Base-by-base conservation (phyloP, 2,329 filamentous ascomycete genomes). In the Hypoxylon sp. region DNA sequence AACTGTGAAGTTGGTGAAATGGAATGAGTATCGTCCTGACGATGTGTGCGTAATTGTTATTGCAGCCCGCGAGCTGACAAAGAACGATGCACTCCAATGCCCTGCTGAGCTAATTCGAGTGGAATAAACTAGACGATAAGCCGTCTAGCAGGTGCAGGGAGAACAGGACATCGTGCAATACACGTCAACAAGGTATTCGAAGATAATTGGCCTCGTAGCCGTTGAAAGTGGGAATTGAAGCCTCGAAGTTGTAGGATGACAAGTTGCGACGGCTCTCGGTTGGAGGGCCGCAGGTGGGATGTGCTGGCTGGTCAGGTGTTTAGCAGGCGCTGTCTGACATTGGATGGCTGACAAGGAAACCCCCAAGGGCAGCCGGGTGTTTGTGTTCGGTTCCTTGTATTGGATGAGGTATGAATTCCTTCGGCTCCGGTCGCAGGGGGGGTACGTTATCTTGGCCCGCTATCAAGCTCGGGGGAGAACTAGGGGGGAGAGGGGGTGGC, bases 101-200 rank as follows among this genome's bases (percentile, higher is more conserved):
- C 66, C 72, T 71, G 69, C 64, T 46, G 45, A 30, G 54, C 49
- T 49, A 66, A 64, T 64, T 62, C 36, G 46, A 52, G 61, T 24
- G 54, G 65, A 65, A 67, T 64, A 51, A 65, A 69, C 70, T 68
- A 74, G 73, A 73, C 72, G 69, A 70, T 54, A 48, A 61, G 48
- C 65, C 66, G 71, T 71, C 72, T 74, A 72, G 70, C 48, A 71
- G 62, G 57, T 60, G 67, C 65, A 67, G 54, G 61, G 67, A 67
- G 56, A 64, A 51, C n/a, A 73, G 63, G 60, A 70, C 67, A 74
- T 72, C 20, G 71, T 69, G 68, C 48, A 64, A 65, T 58, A 55
- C 12, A 46, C 65, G 22, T 18, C 12, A 42, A 52, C 56, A 26
- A 9, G 51, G 20, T 36, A 59, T 55, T 52, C 32, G 49, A 44